phyloP scores from a whole-genome alignment of 345 rosid species.

The Geranium brycei region DNA sequence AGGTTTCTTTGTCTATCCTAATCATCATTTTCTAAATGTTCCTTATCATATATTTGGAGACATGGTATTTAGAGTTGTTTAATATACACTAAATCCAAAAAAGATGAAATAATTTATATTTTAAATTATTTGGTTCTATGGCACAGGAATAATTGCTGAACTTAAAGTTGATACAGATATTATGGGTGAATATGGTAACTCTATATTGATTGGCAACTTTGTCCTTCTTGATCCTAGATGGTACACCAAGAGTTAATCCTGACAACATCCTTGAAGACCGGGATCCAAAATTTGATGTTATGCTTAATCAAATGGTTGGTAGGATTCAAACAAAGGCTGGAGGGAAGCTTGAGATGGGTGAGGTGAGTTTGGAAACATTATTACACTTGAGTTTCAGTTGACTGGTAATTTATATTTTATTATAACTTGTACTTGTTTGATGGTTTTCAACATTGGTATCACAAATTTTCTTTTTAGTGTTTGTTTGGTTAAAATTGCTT shows the following conservation, averaged over 20 bases:
- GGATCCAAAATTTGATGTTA: conserved; percentile 59
- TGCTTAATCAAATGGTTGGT: conserved; percentile 88
- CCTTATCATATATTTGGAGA: too few relatives aligned
- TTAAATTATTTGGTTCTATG: too few relatives aligned
- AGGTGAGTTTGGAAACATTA: conserved; percentile 35
- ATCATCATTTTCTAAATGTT: too few relatives aligned
- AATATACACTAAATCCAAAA: too few relatives aligned
- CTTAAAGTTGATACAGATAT: too few relatives aligned
- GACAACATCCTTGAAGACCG: conserved; percentile 52
- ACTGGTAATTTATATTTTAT: neutral
- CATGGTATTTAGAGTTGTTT: too few relatives aligned
- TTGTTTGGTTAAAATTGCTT: neutral
- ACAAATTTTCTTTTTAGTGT: neutral
- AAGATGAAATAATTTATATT: too few relatives aligned
- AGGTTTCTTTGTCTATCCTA: too few relatives aligned
- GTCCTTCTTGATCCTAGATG: conserved; percentile 19
- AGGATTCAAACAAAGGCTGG: conserved; percentile 70
- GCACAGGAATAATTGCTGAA: too few relatives aligned
- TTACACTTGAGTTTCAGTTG: neutral
- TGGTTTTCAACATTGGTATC: neutral
- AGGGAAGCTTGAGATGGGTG: conserved; percentile 79
- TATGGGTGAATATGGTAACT: too few relatives aligned
- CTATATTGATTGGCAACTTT: too few relatives aligned
- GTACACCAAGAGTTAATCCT: conserved; percentile 17
- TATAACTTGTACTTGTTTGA: neutral